Conservation (phyloP, 768 basidiomycete genomes). For the Zangia roseola region DNA sequence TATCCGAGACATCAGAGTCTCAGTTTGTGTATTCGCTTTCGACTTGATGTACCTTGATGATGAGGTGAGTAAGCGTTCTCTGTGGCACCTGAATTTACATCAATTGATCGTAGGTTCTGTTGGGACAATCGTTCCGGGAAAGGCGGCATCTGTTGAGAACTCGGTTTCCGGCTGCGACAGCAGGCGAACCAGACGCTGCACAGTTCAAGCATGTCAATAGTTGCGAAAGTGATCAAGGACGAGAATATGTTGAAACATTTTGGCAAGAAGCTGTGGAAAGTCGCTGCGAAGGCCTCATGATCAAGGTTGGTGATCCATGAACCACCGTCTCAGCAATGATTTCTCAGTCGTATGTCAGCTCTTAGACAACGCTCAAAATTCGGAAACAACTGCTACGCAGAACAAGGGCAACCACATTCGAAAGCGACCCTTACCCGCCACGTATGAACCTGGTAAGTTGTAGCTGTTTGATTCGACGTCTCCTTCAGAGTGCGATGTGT, state of each 20-base stretch:
- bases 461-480: constrained; percentile 3
- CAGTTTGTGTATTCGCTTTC: constrained; percentile 84
- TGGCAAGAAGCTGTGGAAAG: constrained; percentile 73
- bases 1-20: constrained; percentile 68
- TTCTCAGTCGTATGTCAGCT: constrained; percentile 42
- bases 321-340: background rate
- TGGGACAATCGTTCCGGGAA: constrained; percentile 66
- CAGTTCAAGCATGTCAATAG: constrained; percentile 74
- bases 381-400: constrained; percentile 35
- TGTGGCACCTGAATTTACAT: background rate
- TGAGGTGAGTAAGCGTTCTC: constrained; percentile 47
- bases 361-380: constrained; percentile 52
- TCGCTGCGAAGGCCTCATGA: constrained; percentile 91
- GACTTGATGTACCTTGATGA: constrained; percentile 87
- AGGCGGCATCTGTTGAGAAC: constrained; percentile 64
- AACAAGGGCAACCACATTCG: constrained; percentile 38
- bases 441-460: constrained; percentile 71
- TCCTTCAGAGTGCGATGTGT: background rate
- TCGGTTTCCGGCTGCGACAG: constrained; percentile 53
- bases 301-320: constrained; percentile 62
- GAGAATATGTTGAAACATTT: constrained; percentile 67
- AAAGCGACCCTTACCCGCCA: constrained; percentile 73
- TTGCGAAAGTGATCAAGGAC: constrained; percentile 61
- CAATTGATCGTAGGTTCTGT: constrained; percentile 50
- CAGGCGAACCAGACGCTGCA: constrained; percentile 48